Conservation (phyloP, 495 filamentous ascomycete genomes). For the Penicillium macrosclerotiorum region DNA sequence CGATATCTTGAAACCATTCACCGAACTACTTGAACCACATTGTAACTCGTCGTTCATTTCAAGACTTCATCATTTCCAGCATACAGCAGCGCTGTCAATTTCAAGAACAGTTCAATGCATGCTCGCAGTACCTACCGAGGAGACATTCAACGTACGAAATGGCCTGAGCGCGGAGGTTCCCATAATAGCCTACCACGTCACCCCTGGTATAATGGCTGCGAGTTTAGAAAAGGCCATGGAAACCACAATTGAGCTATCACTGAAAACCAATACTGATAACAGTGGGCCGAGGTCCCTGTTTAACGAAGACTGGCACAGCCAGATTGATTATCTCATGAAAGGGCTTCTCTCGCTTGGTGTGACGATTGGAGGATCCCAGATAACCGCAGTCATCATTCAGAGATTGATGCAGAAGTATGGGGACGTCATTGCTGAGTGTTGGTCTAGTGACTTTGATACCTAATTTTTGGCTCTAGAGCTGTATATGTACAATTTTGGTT, state of each 20-base stretch:
- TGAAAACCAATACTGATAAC: too few relatives aligned
- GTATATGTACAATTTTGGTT: too few relatives aligned
- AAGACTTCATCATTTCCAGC: neutral
- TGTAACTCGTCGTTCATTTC: neutral
- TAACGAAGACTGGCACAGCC: slow-evolving; percentile 6
- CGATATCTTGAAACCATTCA: slow-evolving; percentile 8
- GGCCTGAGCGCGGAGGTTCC: slow-evolving; percentile 16
- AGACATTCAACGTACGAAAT: slow-evolving; percentile 21
- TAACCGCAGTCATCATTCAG: slow-evolving; percentile 1
- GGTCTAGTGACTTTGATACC: slow-evolving; percentile 17
- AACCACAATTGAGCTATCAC: slow-evolving; percentile 9
- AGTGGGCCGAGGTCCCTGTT: too few relatives aligned
- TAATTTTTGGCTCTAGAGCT: neutral
- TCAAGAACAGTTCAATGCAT: slow-evolving; percentile 8
- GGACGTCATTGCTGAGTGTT: slow-evolving; percentile 26
- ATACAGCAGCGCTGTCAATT: slow-evolving; percentile 4
- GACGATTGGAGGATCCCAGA: slow-evolving; percentile 28
- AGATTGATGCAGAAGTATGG: slow-evolving; percentile 15
- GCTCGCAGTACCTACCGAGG: slow-evolving; percentile 11
- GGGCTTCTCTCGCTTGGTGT: slow-evolving; percentile 22
- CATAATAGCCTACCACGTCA: slow-evolving; percentile 24
- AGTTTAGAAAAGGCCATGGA: slow-evolving; percentile 21
- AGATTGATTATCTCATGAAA: slow-evolving; percentile 21
- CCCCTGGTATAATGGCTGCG: slow-evolving; percentile 17
- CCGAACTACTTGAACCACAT: neutral